These are phyloP conservation scores for Rubroboletus pulcherrimus DNA, from an alignment of 768 basidiomycete genomes.

Conservation along the genomic window DNA sequence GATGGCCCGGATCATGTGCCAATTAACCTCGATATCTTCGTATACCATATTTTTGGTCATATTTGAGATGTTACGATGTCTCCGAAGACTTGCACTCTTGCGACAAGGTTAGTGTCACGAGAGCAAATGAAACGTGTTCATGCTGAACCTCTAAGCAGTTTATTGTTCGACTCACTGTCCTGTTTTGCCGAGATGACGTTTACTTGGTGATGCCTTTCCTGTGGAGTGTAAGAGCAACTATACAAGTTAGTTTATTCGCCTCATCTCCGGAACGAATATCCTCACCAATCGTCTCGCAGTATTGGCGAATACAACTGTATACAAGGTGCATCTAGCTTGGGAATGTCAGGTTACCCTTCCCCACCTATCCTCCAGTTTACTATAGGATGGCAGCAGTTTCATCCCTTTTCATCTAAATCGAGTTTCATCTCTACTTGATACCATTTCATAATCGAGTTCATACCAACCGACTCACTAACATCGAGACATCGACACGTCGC, in stretches of 20 bases:
- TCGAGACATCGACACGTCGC: not conserved
- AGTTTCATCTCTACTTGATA: not conserved
- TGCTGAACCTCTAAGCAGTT: slow-evolving; percentile 6
- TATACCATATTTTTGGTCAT: slow-evolving; percentile 9
- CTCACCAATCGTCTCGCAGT: not conserved
- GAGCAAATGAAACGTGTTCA: not conserved
- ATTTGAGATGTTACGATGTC: not conserved
- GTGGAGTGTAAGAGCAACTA: not conserved
- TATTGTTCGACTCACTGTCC: not conserved
- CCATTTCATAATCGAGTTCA: not conserved
- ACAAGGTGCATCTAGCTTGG: not conserved
- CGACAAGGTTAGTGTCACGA: slow-evolving; percentile 6
- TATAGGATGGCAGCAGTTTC: not conserved
- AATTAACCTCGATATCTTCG: slow-evolving; percentile 14
- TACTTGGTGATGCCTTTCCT: not conserved
- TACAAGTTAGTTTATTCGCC: not conserved
- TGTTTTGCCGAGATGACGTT: slow-evolving; percentile 2
- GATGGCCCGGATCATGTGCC: slow-evolving; percentile 8
- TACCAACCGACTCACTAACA: not conserved
- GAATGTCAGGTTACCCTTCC: not conserved
- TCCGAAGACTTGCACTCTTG: slow-evolving; percentile 2
- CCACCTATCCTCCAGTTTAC: not conserved
- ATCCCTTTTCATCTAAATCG: not conserved
- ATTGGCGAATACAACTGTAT: slow-evolving; percentile 1
- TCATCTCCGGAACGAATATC: not conserved